Base-by-base conservation (phyloP, 2,329 filamentous ascomycete genomes). In the Nothomitra cinnamomea region DNA sequence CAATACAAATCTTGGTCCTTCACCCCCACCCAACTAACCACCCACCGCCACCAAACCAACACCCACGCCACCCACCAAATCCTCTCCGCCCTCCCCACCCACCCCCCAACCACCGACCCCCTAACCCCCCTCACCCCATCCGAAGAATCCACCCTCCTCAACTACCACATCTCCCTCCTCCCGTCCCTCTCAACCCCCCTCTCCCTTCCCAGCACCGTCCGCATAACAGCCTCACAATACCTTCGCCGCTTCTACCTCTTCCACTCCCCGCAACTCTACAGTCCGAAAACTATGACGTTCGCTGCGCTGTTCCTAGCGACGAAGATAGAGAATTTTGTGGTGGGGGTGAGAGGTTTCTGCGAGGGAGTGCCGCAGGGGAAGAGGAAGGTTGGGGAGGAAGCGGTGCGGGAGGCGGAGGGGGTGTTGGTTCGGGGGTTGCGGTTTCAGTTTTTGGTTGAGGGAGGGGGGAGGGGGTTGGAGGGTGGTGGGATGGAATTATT, bases 241-340 rank as follows among this genome's bases (percentile, higher is more conserved):
- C 77, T 98, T 56, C 85, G 87, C 54, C 85, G 92, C 55, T 96
- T 98, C 75, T 98, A 96, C 71, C 77, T 95, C 38, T 90, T 85
- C 63, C 95, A 96, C 69, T 94, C 86, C 41, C 80, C 89, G 62
- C 95, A 96, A 86, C 95, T 89, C 28, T 96, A 98, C 65, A 86
- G 90, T 57, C 90, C 89, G 0, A 85, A 86, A 57, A 82, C 87
- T 58, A 85, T 96, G 59, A 81, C 94, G 65, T 87, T 89, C 64
- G 92, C 88, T 28, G 87, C 85, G 36, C 77, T 98, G 53, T 96
- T 94, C 72, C 85, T 98, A 58, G 88, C 88, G 8, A 88, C 83
- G 62, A 98, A 98, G 70, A 87, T 87, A 3, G 90, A 98, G 63
- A 87, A 87, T n/a, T n/a, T n/a, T n/a, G n/a, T n/a, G n/a, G n/a